Evolutionary conservation across 495 filamentous ascomycete species (phyloP).

Genomic region (Geoglossum glabrum): DNA sequence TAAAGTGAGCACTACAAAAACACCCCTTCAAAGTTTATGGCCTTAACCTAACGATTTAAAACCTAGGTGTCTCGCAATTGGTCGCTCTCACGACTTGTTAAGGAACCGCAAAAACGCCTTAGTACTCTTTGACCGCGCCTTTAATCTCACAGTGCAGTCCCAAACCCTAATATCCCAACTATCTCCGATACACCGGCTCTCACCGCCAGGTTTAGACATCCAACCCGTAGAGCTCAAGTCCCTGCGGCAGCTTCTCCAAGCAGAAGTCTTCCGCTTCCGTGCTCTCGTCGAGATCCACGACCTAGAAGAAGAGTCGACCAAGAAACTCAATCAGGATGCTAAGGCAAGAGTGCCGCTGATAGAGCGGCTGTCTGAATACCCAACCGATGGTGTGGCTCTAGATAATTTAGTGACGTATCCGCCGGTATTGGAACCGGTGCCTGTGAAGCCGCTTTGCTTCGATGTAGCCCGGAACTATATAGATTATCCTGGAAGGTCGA

Average conservation of each 20-base stretch:
- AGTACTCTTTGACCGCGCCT: conserved; percentile 56
- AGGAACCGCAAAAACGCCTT: conserved; percentile 59
- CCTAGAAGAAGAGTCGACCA: conserved; percentile 16
- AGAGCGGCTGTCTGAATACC: conserved; percentile 55
- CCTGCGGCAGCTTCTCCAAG: conserved; percentile 38
- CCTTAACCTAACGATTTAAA: conserved; percentile 3
- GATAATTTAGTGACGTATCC: conserved; percentile 71
- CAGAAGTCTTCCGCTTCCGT: conserved; percentile 52
- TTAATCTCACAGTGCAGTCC: conserved; percentile 28
- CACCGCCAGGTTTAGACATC: conserved; percentile 40
- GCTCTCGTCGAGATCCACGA: conserved; percentile 66
- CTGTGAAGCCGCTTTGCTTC: conserved; percentile 89
- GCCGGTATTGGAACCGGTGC: conserved; percentile 59
- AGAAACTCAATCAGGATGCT: conserved; percentile 15
- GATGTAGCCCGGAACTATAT: conserved; percentile 98
- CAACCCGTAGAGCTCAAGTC: conserved; percentile 30
- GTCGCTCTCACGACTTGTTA: conserved; percentile 61
- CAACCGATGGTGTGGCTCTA: conserved; percentile 38
- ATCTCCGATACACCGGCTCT: conserved; percentile 13
- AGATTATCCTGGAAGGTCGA: conserved; percentile 54
- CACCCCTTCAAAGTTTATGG: background rate
- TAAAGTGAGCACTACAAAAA: conserved; percentile 39
- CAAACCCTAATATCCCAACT: conserved; percentile 20
- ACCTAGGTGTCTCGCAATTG: conserved; percentile 60
- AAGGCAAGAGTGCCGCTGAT: conserved; percentile 33